These are phyloP conservation scores for Chalaropsis thielavioides DNA, from an alignment of 2,329 filamentous ascomycete genomes.

Conservation along the genomic window DNA sequence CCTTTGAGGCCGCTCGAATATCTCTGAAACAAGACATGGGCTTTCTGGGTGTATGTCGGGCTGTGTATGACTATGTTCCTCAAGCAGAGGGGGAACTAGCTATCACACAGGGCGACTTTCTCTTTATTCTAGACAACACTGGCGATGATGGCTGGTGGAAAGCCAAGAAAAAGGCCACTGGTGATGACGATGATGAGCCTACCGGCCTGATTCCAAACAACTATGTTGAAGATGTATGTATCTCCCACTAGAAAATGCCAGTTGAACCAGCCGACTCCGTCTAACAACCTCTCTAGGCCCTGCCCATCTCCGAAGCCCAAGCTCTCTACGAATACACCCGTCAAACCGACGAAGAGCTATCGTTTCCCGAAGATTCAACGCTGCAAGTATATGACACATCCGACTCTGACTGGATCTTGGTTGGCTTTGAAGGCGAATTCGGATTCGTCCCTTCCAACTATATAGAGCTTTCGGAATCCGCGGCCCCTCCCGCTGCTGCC, in stretches of 20 bases:
- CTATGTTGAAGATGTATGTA: constrained; percentile 72
- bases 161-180: constrained; percentile 75
- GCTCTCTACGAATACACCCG: constrained; percentile 97
- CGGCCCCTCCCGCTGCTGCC: constrained; percentile 24
- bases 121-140: constrained; percentile 78
- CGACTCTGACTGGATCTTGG: constrained; percentile 93
- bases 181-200: constrained; percentile 79
- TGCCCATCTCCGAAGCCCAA: constrained; percentile 49
- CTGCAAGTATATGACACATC: constrained; percentile 78
- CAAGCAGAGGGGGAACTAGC: constrained; percentile 75
- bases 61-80: constrained; percentile 83
- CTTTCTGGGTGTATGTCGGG: constrained; percentile 81
- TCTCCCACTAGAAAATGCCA: too few relatives aligned
- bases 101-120: constrained; percentile 71
- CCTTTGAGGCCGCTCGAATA: background rate
- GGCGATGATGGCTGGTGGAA: constrained; percentile 81
- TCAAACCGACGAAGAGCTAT: constrained; percentile 95
- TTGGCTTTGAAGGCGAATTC: constrained; percentile 69
- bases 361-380: constrained; percentile 75
- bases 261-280: background rate
- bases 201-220: constrained; percentile 84
- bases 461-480: constrained; percentile 53
- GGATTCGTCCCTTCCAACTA: constrained; percentile 96
- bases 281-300: constrained; percentile 31
- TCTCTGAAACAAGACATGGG: constrained; percentile 45